These are phyloP conservation scores for Cladosporium cucumerinum DNA, from an alignment of 2,329 filamentous ascomycete species.

Conservation along the genomic window DNA sequence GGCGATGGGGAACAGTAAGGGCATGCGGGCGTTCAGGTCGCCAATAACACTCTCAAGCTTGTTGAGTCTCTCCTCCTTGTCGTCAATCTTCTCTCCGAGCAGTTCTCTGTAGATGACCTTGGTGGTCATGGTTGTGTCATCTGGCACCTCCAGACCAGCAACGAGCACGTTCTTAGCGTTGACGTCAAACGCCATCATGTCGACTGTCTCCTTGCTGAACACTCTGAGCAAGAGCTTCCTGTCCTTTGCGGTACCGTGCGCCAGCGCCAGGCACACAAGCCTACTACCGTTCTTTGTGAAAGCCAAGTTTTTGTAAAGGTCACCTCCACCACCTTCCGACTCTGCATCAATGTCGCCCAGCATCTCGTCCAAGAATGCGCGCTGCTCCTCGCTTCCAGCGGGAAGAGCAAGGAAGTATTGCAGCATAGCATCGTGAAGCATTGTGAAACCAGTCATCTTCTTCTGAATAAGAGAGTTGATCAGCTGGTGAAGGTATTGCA, in stretches of 20 bases:
- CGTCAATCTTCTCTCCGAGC: conserved; percentile 58
- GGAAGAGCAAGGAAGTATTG: conserved; percentile 87
- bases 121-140: conserved; percentile 84
- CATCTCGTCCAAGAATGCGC: conserved; percentile 82
- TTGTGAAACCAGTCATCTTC: conserved; percentile 93
- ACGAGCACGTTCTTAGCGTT: conserved; percentile 79
- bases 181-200: conserved; percentile 76
- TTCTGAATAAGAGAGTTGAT: conserved; percentile 94
- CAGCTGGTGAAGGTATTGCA: conserved; percentile 79
- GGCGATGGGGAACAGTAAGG: conserved; percentile 79
- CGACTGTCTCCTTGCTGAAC: conserved; percentile 78
- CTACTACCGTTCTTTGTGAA: conserved; percentile 88
- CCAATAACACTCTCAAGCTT: conserved; percentile 65
- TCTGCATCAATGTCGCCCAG: conserved; percentile 80
- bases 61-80: conserved; percentile 45
- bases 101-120: conserved; percentile 88
- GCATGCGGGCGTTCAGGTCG: conserved; percentile 60
- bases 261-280: conserved; percentile 75
- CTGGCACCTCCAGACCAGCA: conserved; percentile 83
- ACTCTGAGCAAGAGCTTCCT: conserved; percentile 82
- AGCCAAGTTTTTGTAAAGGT: conserved; percentile 89
- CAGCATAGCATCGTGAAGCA: conserved; percentile 96
- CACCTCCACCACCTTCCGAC: conserved; percentile 57
- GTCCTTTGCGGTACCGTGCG: conserved; percentile 86
- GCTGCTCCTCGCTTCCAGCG: conserved; percentile 74